Percentiles rank a stretch among this genome's conserved stretches.
Evolutionary conservation across 108 stramenopile genomes (phyloP).

Genomic region (Pinguiococcus pyrenoidosus): DNA sequence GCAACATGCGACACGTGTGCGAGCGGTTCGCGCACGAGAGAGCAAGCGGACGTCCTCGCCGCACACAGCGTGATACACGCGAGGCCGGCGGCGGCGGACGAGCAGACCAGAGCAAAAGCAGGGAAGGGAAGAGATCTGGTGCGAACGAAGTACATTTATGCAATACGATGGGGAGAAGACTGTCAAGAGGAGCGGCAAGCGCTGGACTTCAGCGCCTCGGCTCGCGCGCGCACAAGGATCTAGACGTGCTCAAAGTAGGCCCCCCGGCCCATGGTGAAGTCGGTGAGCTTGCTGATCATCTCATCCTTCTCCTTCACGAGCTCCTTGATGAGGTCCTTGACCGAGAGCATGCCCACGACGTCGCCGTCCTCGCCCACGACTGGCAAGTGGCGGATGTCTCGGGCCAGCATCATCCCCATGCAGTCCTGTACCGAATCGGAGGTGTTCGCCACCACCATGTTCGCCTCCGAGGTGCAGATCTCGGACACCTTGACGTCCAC

Average conservation of each 20-base stretch:
- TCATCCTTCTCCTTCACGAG: conserved; percentile 21
- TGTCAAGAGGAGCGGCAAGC: too few relatives aligned
- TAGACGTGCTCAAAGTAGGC: conserved; percentile 26
- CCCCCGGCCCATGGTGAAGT: conserved; percentile 20
- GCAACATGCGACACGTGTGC: too few relatives aligned
- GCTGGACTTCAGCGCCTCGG: too few relatives aligned
- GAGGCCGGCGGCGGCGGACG: too few relatives aligned
- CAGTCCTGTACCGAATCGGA: conserved; percentile 63
- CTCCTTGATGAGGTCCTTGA: conserved; percentile 26
- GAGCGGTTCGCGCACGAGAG: too few relatives aligned
- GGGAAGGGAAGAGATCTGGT: too few relatives aligned
- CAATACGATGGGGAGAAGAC: too few relatives aligned
- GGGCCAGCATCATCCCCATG: conserved; percentile 77
- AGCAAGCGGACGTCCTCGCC: too few relatives aligned
- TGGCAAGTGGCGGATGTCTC: conserved; percentile 77
- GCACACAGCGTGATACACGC: too few relatives aligned
- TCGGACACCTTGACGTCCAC: conserved; percentile 62
- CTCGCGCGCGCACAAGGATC: too few relatives aligned
- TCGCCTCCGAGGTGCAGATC: conserved; percentile 63
- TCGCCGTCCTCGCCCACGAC: conserved; percentile 48
- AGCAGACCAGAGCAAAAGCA: too few relatives aligned
- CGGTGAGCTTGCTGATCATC: conserved; percentile 17
- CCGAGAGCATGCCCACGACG: conserved; percentile 20
- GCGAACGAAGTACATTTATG: too few relatives aligned
- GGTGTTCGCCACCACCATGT: conserved; percentile 61